A percentile compares a stretch with the other conserved stretches of the same genome.
These are phyloP conservation scores for Carnegiea gigantea DNA, from an alignment of 179 eudicot genomes.

Conservation along the genomic window DNA sequence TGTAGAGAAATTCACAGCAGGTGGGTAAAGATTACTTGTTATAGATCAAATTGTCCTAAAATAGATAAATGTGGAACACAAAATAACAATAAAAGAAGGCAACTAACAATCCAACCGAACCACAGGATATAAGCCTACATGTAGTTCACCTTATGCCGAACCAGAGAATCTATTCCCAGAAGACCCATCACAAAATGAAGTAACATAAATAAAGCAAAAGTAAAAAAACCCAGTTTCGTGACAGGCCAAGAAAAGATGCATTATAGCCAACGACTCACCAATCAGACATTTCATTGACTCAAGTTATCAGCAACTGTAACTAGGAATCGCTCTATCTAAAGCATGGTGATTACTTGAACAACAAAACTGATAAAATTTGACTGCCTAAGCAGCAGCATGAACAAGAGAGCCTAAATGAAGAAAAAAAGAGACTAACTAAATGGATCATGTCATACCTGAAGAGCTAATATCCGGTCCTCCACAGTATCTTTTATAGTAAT, in stretches of 20 bases:
- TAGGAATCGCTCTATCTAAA: background rate
- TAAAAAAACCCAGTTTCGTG: background rate
- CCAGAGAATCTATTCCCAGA: too few species aligned
- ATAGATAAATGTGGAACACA: too few species aligned
- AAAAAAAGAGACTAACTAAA: background rate
- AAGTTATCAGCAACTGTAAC: background rate
- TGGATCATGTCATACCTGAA: slow-evolving; percentile 57
- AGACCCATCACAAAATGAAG: too few species aligned
- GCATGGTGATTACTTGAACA: background rate
- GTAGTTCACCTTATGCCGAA: too few species aligned
- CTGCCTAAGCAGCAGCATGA: background rate
- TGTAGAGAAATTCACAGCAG: too few species aligned
- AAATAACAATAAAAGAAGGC: too few species aligned
- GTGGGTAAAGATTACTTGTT: too few species aligned
- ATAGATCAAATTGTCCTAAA: too few species aligned
- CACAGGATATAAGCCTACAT: too few species aligned
- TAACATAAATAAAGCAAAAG: background rate
- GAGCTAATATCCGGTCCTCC: slow-evolving; percentile 92
- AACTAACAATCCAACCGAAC: too few species aligned
- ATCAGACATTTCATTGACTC: background rate
- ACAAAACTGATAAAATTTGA: background rate
- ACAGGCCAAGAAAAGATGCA: background rate
- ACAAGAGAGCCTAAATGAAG: background rate
- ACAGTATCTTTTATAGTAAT: slow-evolving; percentile 87
- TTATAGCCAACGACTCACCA: background rate